Evolutionary conservation across 495 filamentous ascomycete genomes (phyloP).

Genomic region (Bombardia bombarda): DNA sequence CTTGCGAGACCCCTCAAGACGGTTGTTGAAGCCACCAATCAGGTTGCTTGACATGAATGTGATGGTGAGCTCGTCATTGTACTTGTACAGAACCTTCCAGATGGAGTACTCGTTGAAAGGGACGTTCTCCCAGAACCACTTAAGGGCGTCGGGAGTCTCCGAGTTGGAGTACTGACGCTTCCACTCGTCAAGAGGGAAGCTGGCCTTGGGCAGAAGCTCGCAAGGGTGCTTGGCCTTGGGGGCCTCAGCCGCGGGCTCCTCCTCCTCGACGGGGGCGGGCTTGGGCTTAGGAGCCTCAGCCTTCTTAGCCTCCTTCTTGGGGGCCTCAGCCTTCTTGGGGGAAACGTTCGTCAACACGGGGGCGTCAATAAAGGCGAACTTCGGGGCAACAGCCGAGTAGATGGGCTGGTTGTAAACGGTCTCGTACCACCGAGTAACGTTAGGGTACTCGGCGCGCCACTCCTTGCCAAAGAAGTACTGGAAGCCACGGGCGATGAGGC

Average conservation of each 20-base stretch:
- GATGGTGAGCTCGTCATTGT: conserved; percentile 93
- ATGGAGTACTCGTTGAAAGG: conserved; percentile 91
- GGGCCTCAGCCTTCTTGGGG: conserved; percentile 73
- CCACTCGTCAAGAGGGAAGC: conserved; percentile 85
- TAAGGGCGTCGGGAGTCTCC: conserved; percentile 78
- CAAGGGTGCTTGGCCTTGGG: conserved; percentile 96
- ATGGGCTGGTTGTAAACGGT: conserved; percentile 86
- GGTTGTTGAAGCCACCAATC: conserved; percentile 94
- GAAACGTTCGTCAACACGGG: conserved; percentile 72
- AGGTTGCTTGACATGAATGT: conserved; percentile 98
- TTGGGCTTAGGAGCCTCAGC: conserved; percentile 49
- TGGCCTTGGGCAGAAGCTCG: conserved; percentile 73
- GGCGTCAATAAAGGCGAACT: conserved; percentile 73
- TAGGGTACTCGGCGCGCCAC: conserved; percentile 72
- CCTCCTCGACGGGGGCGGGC: conserved; percentile 56
- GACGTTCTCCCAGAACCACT: conserved; percentile 97
- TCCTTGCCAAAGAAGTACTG: conserved; percentile 83
- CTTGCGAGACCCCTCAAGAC: conserved; percentile 96
- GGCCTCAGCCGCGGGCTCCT: conserved; percentile 59
- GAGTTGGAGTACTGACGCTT: conserved; percentile 99
- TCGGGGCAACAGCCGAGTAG: conserved; percentile 70
- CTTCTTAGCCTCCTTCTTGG: conserved; percentile 53
- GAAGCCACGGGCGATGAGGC: conserved; percentile 75
- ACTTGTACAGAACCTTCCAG: conserved; percentile 91
- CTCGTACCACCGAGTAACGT: conserved; percentile 86